phyloP scores from a whole-genome alignment of 2,329 filamentous ascomycete species.

The Tolypocladium guangdongense region DNA sequence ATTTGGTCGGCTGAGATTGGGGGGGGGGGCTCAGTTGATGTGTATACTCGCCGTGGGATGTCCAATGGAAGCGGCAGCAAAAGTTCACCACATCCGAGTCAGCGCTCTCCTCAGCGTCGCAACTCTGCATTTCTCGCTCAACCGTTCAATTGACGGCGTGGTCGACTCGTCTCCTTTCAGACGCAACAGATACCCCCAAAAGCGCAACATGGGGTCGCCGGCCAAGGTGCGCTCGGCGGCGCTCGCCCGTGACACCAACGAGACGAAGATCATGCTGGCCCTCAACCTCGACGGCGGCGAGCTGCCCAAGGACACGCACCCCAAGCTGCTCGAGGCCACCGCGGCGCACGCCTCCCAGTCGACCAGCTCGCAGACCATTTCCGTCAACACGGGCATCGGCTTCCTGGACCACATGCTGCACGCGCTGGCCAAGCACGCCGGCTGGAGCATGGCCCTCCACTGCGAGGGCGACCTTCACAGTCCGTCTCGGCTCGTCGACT shows the following conservation, averaged over 20 bases:
- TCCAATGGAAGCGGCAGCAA: background rate
- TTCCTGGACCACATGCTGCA: slow-evolving; percentile 99
- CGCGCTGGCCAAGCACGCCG: slow-evolving; percentile 87
- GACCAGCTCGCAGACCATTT: slow-evolving; percentile 75
- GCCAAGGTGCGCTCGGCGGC: slow-evolving; percentile 53
- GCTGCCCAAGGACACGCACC: slow-evolving; percentile 55
- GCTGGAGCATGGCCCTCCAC: slow-evolving; percentile 77
- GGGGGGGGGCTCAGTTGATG: no score
- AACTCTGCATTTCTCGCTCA: background rate
- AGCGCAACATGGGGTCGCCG: slow-evolving; percentile 13
- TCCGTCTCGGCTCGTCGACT: no score
- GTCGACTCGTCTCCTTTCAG: background rate
- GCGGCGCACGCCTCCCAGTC: slow-evolving; percentile 73
- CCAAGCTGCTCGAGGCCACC: slow-evolving; percentile 36
- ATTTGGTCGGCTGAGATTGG: no score
- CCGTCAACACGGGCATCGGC: slow-evolving; percentile 85
- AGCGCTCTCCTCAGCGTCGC: background rate
- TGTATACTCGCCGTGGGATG: no score
- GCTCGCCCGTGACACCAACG: slow-evolving; percentile 85
- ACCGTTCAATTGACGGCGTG: background rate
- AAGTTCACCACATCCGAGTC: background rate
- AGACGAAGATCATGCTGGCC: slow-evolving; percentile 91
- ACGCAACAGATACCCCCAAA: background rate
- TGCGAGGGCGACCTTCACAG: slow-evolving; percentile 88
- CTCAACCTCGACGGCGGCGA: slow-evolving; percentile 87